Base-by-base conservation (phyloP, 257 asterid genomes). In the Schizonepeta tenuifolia region DNA sequence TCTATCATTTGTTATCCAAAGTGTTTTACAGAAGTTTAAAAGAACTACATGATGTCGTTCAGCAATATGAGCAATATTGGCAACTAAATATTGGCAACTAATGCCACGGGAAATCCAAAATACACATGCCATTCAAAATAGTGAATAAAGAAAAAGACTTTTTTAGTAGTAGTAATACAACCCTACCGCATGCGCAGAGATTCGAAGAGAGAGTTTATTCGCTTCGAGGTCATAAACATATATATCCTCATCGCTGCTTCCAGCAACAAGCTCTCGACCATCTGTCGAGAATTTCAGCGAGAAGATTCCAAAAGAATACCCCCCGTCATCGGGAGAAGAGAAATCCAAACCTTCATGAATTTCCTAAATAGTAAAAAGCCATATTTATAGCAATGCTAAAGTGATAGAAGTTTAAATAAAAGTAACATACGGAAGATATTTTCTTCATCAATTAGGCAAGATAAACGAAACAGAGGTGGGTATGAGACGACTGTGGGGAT, bases 211-310 rank as follows among this genome's bases (percentile, higher is more conserved):
- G 49, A 81, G 79, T 77, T 81, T 84, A 11, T 81, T 90, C 7
- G 90, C 91, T 88, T 88, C 95, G 20, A 92, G 92, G 85, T 92
- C 98, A 73, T 90, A 90, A 43, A 92, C 95, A 75, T 90, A 92
- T 67, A 92, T 88, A 43, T 92, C 86, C 33, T 83, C 90, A 78
- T 90, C 88, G 58, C 89, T 86, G 82, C 94, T 88, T 76, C 97
- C 98, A 75, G 97, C 98, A 15, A 92, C 95, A 72, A 92, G 9
- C 83, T 90, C 98, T 56, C 93, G 91, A 26, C 98, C 98, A 62
- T 92, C 98, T 3, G 82, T 83, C 26, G 98, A 92, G 76, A 84
- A 88, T 77, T 90, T 92, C 55, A 90, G 80, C 46, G 97, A 90
- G 86, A 92, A 92, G 40, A 92, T 86, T 69, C 95, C 96, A 80